Evolutionary conservation across 495 filamentous ascomycete genomes (phyloP).

Genomic region (Penicillium maclennaniae): DNA sequence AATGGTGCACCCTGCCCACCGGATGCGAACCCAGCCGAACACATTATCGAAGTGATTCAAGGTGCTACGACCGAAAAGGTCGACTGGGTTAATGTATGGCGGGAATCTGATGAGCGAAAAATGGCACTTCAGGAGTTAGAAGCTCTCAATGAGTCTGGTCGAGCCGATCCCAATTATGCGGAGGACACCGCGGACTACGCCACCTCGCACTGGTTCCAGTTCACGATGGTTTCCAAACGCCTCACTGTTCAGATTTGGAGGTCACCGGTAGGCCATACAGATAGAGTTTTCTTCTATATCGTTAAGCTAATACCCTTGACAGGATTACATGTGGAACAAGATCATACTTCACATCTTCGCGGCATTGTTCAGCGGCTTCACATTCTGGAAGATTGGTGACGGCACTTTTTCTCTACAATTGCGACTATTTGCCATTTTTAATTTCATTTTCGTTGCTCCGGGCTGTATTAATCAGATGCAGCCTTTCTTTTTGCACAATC

Average conservation of each 20-base stretch:
- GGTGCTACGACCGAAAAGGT: slow-evolving; percentile 26
- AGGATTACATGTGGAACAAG: slow-evolving; percentile 46
- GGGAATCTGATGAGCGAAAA: slow-evolving; percentile 56
- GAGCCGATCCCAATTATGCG: slow-evolving; percentile 34
- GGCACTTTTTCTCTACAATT: slow-evolving; percentile 36
- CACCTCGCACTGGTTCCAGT: slow-evolving; percentile 43
- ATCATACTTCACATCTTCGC: slow-evolving; percentile 41
- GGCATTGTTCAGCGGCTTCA: slow-evolving; percentile 42
- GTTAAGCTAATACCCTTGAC: neutral
- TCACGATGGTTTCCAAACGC: slow-evolving; percentile 48
- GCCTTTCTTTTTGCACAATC: slow-evolving; percentile 76
- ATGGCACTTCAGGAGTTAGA: slow-evolving; percentile 58
- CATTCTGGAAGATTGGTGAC: slow-evolving; percentile 45
- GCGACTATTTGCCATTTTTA: slow-evolving; percentile 61
- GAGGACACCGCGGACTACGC: slow-evolving; percentile 49
- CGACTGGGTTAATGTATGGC: slow-evolving; percentile 51
- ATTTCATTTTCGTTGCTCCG: slow-evolving; percentile 65
- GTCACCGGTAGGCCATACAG: slow-evolving; percentile 55
- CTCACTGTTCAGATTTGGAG: slow-evolving; percentile 88
- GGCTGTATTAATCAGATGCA: slow-evolving; percentile 89
- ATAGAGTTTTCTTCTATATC: neutral
- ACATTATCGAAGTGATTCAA: slow-evolving; percentile 51
- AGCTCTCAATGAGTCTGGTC: slow-evolving; percentile 48
- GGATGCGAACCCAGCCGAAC: slow-evolving; percentile 56
- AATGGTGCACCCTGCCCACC: slow-evolving; percentile 48